Percentiles rank a stretch among this genome's conserved stretches.
phyloP scores from a whole-genome alignment of 495 filamentous ascomycete species.

The Xylaria telfairii region DNA sequence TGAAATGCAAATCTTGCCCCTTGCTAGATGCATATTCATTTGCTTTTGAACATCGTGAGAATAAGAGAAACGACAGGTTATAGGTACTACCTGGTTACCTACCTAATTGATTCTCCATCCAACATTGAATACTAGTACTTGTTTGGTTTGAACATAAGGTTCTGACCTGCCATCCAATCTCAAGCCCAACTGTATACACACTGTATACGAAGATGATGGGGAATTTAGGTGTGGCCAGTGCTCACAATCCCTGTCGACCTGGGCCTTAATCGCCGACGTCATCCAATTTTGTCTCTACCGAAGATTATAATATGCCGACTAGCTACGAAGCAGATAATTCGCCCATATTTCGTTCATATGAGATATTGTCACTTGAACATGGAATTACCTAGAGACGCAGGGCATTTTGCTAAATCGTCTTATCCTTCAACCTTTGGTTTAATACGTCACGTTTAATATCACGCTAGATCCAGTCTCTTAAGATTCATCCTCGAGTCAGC shows the following conservation, averaged over 20 bases:
- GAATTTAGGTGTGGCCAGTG: not conserved
- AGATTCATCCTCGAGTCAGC: not conserved
- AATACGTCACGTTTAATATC: not conserved
- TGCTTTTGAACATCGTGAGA: not conserved
- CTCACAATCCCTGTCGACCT: not conserved
- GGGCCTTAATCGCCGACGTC: slow-evolving; percentile 7
- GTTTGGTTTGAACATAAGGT: not conserved
- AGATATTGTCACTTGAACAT: not conserved
- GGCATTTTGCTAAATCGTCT: not conserved
- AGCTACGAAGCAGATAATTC: too few relatives aligned
- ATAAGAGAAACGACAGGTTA: not conserved
- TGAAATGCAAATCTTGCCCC: too few relatives aligned
- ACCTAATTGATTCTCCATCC: too few relatives aligned
- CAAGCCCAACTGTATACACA: not conserved
- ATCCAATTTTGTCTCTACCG: slow-evolving; percentile 11
- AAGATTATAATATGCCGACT: not conserved
- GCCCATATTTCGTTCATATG: not conserved
- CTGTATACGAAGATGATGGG: not conserved
- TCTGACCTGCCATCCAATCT: not conserved
- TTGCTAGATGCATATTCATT: not conserved
- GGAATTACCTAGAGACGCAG: not conserved
- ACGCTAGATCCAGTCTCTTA: not conserved
- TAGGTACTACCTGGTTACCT: not conserved
- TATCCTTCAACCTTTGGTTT: not conserved
- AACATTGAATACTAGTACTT: too few relatives aligned